Conservation (phyloP, 2,329 filamentous ascomycete genomes). For the Ophiostoma populinum region DNA sequence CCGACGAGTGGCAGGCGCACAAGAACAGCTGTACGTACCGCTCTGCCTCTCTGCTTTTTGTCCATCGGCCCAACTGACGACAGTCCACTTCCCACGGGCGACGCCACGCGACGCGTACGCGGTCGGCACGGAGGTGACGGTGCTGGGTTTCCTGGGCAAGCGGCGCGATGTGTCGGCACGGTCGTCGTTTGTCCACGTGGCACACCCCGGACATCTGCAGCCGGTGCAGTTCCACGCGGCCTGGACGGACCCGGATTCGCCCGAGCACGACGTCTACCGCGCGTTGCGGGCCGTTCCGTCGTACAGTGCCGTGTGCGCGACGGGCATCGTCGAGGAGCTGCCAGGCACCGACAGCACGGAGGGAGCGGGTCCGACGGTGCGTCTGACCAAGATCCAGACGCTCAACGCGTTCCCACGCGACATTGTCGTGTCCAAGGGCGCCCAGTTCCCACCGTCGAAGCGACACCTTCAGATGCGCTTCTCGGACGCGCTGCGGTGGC, state of each 20-base stretch:
- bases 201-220: constrained; percentile 17
- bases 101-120: constrained; percentile 14
- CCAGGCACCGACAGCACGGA: not conserved
- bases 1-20: no score
- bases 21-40: no score
- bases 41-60: no score
- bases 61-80: not conserved
- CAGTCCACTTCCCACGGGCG: constrained; percentile 17
- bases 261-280: constrained; percentile 20
- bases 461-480: constrained; percentile 78
- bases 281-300: constrained; percentile 28
- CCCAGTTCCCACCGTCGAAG: constrained; percentile 54
- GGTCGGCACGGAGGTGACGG: constrained; percentile 25
- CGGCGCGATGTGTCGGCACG: constrained; percentile 49
- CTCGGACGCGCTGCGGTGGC: constrained; percentile 44
- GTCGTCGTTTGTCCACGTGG: constrained; percentile 50
- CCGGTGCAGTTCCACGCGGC: constrained; percentile 25
- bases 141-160: constrained; percentile 58
- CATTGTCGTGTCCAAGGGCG: constrained; percentile 59
- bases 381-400: constrained; percentile 41
- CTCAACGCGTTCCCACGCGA: constrained; percentile 61
- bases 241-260: constrained; percentile 20
- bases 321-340: constrained; percentile 18
- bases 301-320: constrained; percentile 35
- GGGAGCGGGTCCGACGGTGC: constrained; percentile 9